Conservation (phyloP, 345 rosid genomes). For the Populus euphratica region DNA sequence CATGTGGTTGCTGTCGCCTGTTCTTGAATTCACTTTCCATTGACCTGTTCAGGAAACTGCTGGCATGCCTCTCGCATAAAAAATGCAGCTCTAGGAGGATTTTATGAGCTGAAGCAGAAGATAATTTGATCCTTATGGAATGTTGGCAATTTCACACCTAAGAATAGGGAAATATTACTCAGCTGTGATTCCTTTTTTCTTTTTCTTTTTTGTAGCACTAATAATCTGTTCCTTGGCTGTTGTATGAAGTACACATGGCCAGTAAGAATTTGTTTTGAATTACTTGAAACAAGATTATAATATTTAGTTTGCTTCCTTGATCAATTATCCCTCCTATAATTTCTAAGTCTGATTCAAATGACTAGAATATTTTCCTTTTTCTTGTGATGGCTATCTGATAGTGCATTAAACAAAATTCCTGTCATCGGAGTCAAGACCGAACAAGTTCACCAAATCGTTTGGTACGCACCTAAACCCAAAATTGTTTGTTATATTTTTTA, state of each 20-base stretch:
- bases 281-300: background rate
- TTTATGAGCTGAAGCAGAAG: background rate
- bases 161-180: background rate
- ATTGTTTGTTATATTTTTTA: no score
- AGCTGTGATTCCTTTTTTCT: background rate
- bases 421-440: no score
- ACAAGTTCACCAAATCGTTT: no score
- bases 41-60: background rate
- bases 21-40: background rate
- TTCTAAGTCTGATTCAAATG: background rate
- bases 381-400: no score
- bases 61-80: background rate
- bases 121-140: background rate
- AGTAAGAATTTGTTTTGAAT: background rate
- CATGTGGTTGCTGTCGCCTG: background rate
- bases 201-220: background rate
- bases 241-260: background rate
- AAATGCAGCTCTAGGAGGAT: background rate
- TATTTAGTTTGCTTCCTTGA: background rate
- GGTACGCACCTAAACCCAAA: no score
- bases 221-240: background rate
- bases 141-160: background rate
- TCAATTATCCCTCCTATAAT: background rate
- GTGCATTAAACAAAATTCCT: no score
- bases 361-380: no score